These are phyloP conservation scores for Arxiozyma slooffiae DNA, from an alignment of 1,139 yeast genomes.

Conservation along the genomic window DNA sequence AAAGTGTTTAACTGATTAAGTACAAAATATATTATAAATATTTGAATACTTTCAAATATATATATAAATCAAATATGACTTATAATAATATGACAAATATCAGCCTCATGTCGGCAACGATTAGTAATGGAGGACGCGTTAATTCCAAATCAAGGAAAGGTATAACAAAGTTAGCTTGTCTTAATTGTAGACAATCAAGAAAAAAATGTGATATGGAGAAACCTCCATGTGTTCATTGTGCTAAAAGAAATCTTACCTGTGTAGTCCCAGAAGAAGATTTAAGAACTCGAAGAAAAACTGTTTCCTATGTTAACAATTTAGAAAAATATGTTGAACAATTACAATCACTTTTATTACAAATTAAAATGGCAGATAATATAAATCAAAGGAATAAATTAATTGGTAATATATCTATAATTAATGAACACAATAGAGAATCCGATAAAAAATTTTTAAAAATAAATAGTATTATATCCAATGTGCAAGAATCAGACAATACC, in stretches of 20 bases:
- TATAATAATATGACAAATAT: background rate
- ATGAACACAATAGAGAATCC: background rate
- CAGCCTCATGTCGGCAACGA: background rate
- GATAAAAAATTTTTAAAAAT: background rate
- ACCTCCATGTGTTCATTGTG: constrained; percentile 42
- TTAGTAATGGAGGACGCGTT: background rate
- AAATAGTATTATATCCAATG: background rate
- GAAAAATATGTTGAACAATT: constrained; percentile 22
- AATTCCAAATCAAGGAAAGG: background rate
- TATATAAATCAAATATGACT: background rate
- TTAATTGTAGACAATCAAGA: constrained; percentile 41
- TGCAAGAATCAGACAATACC: background rate
- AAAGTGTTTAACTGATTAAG: too few species aligned
- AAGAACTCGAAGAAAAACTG: constrained; percentile 42
- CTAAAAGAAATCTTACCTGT: constrained; percentile 38
- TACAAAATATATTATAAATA: too few species aligned
- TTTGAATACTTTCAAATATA: background rate
- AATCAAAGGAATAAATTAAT: constrained; percentile 10
- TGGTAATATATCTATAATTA: constrained; percentile 8
- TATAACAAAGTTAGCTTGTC: constrained; percentile 32
- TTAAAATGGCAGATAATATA: constrained; percentile 9
- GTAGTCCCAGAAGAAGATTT: constrained; percentile 38
- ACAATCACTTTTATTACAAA: constrained; percentile 13
- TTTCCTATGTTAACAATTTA: constrained; percentile 36
- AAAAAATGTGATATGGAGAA: constrained; percentile 40